Base-by-base conservation (phyloP, 202 grass and related monocot species). In the Saccharum hybrid region DNA sequence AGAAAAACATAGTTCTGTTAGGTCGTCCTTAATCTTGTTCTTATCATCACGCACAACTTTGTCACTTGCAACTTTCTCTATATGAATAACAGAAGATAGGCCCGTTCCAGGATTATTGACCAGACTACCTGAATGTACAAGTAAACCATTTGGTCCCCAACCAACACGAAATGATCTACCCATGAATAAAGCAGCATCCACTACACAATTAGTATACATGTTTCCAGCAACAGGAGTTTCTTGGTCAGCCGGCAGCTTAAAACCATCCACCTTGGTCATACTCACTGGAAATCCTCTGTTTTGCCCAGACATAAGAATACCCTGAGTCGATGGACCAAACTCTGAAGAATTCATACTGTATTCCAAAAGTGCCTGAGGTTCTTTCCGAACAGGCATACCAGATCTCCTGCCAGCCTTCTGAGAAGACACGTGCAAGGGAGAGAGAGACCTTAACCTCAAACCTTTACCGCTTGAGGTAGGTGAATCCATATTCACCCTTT, bases 141-240 rank as follows among this genome's bases (percentile, higher is more conserved):
- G 89, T 40, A 95, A 76, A 63, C 93, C 96, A 82, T 95, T 98
- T 52, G 91, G 89, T 66, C 96, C 96, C 93, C 96, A 98, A 45
- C 91, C 93, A 79, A 95, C 91, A 86, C 96, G 89, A 86, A 98
- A 98, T 28, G 91, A 95, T 78, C 89, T 91, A 41, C 96, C 96
- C 93, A 98, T 98, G 51, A 98, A 98, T 67, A 98, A 87, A 66
- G 85, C 93, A 66, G 91, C 85, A 93, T 98, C 93, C 57, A 92
- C 90, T 67, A 96, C 83, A 8, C 90, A 96, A 67, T 90, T 92
- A 30, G 91, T 79, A 80, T 89, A 93, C 49, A 57, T 77, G 81
- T 89, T 86, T 68, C 81, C 88, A 77, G 85, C 33, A 86, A 98
- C 79, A 85, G 92, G 93, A 86, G 92, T 87, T 84, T 65, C 74